phyloP scores from a whole-genome alignment of 2,329 filamentous ascomycete species.

The Colletotrichum tropicale region DNA sequence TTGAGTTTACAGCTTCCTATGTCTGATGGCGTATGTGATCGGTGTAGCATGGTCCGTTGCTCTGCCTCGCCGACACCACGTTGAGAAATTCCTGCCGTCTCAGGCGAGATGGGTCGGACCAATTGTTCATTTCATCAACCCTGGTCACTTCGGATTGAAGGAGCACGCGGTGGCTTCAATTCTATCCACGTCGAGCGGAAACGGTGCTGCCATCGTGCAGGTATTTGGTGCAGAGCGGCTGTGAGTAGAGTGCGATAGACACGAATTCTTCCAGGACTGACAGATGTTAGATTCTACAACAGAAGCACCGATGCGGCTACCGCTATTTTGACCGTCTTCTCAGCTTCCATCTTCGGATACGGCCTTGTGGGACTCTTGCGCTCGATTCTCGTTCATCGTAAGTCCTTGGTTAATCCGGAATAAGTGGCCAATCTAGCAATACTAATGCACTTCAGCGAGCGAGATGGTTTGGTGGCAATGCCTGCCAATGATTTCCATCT shows the following conservation, averaged over 20 bases:
- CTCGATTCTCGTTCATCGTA: slow-evolving; percentile 15
- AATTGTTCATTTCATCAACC: slow-evolving; percentile 17
- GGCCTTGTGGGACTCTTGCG: slow-evolving; percentile 8
- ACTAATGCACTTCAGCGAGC: background rate
- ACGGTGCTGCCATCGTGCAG: slow-evolving; percentile 14
- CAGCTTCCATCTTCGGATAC: slow-evolving; percentile 11
- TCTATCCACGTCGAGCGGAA: slow-evolving; percentile 13
- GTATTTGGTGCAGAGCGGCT: slow-evolving; percentile 15
- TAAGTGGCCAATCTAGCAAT: background rate
- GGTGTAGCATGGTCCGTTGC: slow-evolving; percentile 15
- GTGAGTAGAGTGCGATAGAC: background rate
- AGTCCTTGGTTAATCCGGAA: background rate
- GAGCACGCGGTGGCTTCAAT: slow-evolving; percentile 20
- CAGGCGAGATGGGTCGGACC: slow-evolving; percentile 17
- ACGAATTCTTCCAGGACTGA: background rate
- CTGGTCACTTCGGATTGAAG: slow-evolving; percentile 16
- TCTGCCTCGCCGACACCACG: slow-evolving; percentile 13
- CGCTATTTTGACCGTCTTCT: slow-evolving; percentile 13
- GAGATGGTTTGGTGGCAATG: slow-evolving; percentile 22
- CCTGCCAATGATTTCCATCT: slow-evolving; percentile 18
- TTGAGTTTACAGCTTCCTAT: background rate
- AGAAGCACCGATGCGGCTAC: slow-evolving; percentile 13
- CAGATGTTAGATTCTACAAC: slow-evolving; percentile 4
- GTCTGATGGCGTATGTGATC: slow-evolving; percentile 18
- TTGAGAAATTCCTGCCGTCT: slow-evolving; percentile 11